Evolutionary conservation across 2,329 filamentous ascomycete genomes (phyloP).

Genomic region (Lachnellula willkommii): DNA sequence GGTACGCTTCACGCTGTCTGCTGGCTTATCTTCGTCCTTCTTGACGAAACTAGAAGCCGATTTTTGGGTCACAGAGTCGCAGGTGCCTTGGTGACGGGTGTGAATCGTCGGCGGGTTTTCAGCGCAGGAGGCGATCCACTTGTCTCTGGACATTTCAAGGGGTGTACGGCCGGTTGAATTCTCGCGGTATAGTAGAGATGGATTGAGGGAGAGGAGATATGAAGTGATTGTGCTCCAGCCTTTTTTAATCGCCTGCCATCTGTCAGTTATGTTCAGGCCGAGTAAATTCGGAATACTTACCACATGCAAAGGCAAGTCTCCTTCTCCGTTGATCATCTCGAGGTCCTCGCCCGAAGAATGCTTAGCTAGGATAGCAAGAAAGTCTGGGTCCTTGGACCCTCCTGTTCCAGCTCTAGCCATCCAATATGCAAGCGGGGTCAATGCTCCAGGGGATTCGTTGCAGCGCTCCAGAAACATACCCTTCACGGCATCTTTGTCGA

Average conservation of each 20-base stretch:
- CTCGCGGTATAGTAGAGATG: slow-evolving; percentile 56
- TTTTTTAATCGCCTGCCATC: slow-evolving; percentile 32
- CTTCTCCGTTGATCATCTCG: slow-evolving; percentile 56
- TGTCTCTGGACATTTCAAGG: slow-evolving; percentile 59
- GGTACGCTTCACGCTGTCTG: slow-evolving; percentile 22
- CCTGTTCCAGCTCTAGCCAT: slow-evolving; percentile 31
- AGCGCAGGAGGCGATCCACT: slow-evolving; percentile 36
- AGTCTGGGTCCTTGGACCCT: slow-evolving; percentile 30
- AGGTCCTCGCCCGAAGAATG: slow-evolving; percentile 53
- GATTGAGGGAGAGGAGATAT: slow-evolving; percentile 22
- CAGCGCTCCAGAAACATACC: slow-evolving; percentile 56
- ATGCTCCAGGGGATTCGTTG: slow-evolving; percentile 44
- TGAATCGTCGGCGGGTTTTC: slow-evolving; percentile 20
- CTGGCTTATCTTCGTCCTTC: background rate
- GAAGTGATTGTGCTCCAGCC: slow-evolving; percentile 16
- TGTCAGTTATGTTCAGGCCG: slow-evolving; percentile 33
- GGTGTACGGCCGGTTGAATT: slow-evolving; percentile 73
- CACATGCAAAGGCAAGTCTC: slow-evolving; percentile 60
- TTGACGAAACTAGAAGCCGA: slow-evolving; percentile 1
- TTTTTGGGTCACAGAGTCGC: slow-evolving; percentile 4
- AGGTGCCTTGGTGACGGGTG: slow-evolving; percentile 14
- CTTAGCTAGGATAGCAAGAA: slow-evolving; percentile 47
- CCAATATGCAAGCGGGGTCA: slow-evolving; percentile 61
- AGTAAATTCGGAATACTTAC: slow-evolving; percentile 31
- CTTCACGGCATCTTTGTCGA: slow-evolving; percentile 52